These are phyloP conservation scores for Silene noctiflora DNA, from an alignment of 179 eudicot genomes.

Conservation along the genomic window DNA sequence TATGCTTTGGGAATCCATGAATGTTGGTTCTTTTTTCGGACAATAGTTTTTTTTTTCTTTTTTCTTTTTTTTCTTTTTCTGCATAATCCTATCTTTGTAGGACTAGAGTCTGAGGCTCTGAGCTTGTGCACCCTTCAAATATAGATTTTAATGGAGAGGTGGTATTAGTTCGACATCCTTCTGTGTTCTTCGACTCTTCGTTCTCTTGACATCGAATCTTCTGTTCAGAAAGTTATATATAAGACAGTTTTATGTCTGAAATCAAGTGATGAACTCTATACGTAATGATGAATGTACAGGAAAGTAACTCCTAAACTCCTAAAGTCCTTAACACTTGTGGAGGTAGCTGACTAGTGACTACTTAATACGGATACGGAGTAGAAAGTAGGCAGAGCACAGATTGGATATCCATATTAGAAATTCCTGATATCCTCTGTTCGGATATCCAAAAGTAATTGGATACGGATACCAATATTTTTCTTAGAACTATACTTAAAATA, in stretches of 20 bases:
- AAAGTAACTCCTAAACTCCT: too few species aligned
- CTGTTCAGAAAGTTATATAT: background rate
- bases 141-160: background rate
- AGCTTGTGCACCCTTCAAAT: background rate
- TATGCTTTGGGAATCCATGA: background rate
- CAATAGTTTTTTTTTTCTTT: background rate
- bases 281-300: too few species aligned
- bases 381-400: too few species aligned
- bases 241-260: background rate
- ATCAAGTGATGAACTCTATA: too few species aligned
- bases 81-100: slow-evolving; percentile 12
- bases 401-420: too few species aligned
- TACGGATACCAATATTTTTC: too few species aligned
- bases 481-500: too few species aligned
- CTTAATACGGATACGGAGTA: too few species aligned
- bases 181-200: background rate
- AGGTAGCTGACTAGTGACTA: too few species aligned
- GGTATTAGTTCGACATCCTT: background rate
- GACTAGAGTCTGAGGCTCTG: background rate
- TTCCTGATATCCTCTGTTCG: too few species aligned
- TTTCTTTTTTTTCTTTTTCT: slow-evolving; percentile 4
- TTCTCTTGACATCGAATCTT: background rate
- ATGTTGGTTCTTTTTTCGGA: slow-evolving; percentile 10
- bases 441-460: too few species aligned
- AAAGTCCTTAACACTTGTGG: too few species aligned